These are phyloP conservation scores for Asterella californica DNA, from an alignment of 225 moss, liverwort and hornwort species.

Conservation along the genomic window DNA sequence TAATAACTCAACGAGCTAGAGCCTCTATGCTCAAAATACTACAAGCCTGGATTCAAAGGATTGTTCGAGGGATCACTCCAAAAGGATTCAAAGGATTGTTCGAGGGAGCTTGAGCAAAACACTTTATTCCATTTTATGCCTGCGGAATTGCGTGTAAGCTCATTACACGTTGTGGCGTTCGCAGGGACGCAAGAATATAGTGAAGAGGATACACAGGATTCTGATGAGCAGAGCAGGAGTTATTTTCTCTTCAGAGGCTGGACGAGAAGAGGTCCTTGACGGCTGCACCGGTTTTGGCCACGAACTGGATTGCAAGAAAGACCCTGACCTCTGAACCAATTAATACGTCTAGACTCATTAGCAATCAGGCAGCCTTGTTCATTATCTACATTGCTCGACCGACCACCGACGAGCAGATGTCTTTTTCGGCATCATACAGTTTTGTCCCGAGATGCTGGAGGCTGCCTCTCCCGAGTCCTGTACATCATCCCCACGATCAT, in stretches of 20 bases:
- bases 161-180: background rate
- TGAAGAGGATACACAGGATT: conserved; percentile 39
- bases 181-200: conserved; percentile 35
- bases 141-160: background rate
- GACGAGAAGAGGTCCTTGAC: conserved; percentile 18
- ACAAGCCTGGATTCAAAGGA: background rate
- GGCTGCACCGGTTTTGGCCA: conserved; percentile 38
- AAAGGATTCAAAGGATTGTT: background rate
- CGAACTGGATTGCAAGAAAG: conserved; percentile 18
- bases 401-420: background rate
- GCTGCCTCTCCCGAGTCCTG: background rate
- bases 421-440: background rate
- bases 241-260: conserved; percentile 25
- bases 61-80: too few relatives aligned
- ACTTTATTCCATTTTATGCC: background rate
- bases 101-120: background rate
- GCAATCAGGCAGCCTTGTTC: background rate
- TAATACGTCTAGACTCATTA: background rate
- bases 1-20: background rate
- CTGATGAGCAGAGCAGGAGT: conserved; percentile 35
- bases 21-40: background rate
- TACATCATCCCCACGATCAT: background rate
- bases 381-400: background rate
- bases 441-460: background rate
- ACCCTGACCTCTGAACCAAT: background rate